phyloP scores from a whole-genome alignment of 2,329 filamentous ascomycete genomes.

The Talaromyces rugulosus region DNA sequence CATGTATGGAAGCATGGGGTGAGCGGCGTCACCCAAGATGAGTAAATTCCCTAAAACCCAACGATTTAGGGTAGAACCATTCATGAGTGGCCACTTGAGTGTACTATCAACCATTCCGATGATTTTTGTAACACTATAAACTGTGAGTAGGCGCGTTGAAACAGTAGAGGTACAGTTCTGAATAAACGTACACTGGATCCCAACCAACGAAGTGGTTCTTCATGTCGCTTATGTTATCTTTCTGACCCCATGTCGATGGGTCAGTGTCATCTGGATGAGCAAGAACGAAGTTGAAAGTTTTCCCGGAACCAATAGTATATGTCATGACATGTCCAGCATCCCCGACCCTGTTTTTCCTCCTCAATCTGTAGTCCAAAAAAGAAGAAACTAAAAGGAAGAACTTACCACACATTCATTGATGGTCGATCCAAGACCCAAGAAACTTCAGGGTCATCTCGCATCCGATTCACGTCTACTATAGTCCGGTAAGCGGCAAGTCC shows the following conservation, averaged over 20 bases:
- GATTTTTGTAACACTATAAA: slow-evolving; percentile 21
- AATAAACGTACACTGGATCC: slow-evolving; percentile 52
- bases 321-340: slow-evolving; percentile 63
- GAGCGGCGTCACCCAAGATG: slow-evolving; percentile 55
- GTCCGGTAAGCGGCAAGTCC: slow-evolving; percentile 43
- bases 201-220: slow-evolving; percentile 53
- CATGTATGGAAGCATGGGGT: slow-evolving; percentile 61
- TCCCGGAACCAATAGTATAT: slow-evolving; percentile 51
- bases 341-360: slow-evolving; percentile 24
- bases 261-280: slow-evolving; percentile 62
- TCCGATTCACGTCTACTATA: slow-evolving; percentile 35
- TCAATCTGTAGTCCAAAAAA: background rate
- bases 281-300: slow-evolving; percentile 63
- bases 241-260: slow-evolving; percentile 46
- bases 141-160: background rate
- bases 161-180: slow-evolving; percentile 29
- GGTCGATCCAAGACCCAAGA: slow-evolving; percentile 39
- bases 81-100: slow-evolving; percentile 66
- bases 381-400: background rate
- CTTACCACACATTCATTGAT: slow-evolving; percentile 37
- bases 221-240: slow-evolving; percentile 41
- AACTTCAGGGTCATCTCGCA: slow-evolving; percentile 32
- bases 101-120: slow-evolving; percentile 54
- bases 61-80: slow-evolving; percentile 42
- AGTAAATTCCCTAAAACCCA: slow-evolving; percentile 29